Base-by-base conservation (phyloP, 1,284 basidiomycete genomes). In the Vanrija pseudolonga region DNA sequence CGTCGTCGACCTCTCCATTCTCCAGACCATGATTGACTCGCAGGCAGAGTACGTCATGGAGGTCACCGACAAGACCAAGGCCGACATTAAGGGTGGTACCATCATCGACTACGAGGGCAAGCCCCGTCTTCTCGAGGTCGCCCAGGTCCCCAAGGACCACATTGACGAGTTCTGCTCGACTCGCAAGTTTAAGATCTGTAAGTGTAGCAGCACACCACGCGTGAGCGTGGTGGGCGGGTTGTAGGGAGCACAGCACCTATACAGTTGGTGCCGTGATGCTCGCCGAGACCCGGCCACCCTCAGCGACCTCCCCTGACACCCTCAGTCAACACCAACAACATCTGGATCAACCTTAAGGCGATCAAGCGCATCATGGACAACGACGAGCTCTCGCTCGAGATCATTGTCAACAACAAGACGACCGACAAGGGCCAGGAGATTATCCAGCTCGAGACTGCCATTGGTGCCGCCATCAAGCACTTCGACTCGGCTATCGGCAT, bases 1-100 rank as follows among this genome's bases (percentile, higher is more conserved):
- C 59, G 91, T 97, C 83, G 95, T 85, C 57, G 89, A 84, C 66
- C 72, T 78, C 50, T 80, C 68, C 69, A 76, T 72, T 52, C 57
- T 62, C 57, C 87, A 92, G 76, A 89, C 93, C 78, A 94, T 96
- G 88, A 87, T 92, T 56, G 86, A 93, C 67, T 82, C 84, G 12
- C 81, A 87, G 66, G 84, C 89, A 47, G 91, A 95, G 78, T 96
- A 95, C 81, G 76, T 97, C 74, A 96, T 96, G 93, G 95, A 98
- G 79, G 93, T 99, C 62, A 98, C 96, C 5, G 94, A 99, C 83
- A 98, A 98, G 86, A 98, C 96, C 73, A 98, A 98, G 83, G 96
- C 96, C 56, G 95, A 99, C 77, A 88, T 99, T 80, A 98, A 99
- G 85, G 96, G 96, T 83, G 96, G 96, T 79, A 98, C 96, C 50